Evolutionary conservation across 2,329 filamentous ascomycete genomes (phyloP).

Genomic region (Fusarium dimerum): DNA sequence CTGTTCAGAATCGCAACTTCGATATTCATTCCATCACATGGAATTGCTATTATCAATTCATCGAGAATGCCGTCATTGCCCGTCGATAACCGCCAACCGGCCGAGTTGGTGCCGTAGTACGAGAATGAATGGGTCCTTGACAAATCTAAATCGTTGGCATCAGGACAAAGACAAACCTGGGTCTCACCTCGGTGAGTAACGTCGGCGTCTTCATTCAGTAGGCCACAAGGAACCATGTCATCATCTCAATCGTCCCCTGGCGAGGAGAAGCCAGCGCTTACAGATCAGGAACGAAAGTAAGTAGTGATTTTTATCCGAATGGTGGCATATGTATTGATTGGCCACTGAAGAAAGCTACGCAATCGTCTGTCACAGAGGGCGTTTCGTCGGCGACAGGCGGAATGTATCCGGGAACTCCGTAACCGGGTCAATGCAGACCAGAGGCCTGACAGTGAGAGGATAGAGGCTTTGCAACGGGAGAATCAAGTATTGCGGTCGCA

Average conservation of each 20-base stretch:
- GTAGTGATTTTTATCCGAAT: neutral
- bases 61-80: neutral
- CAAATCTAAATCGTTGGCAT: neutral
- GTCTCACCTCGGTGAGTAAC: neutral
- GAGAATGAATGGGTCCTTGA: neutral
- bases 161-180: neutral
- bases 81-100: neutral
- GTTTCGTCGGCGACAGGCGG: conserved; percentile 33
- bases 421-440: conserved; percentile 24
- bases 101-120: neutral
- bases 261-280: conserved; percentile 1
- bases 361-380: conserved; percentile 35
- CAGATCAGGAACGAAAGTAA: conserved; percentile 17
- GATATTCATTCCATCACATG: neutral
- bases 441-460: conserved; percentile 23
- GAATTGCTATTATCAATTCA: too few relatives aligned
- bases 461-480: conserved; percentile 27
- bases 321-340: neutral
- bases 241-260: neutral
- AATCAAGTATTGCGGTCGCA: conserved; percentile 29
- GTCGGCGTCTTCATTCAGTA: neutral
- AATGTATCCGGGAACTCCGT: conserved; percentile 29
- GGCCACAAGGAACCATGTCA: conserved; percentile 5
- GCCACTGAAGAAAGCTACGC: conserved; percentile 28
- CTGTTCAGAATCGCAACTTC: neutral